phyloP scores from a whole-genome alignment of 2,329 filamentous ascomycete species.

The Epichloe bromicola region DNA sequence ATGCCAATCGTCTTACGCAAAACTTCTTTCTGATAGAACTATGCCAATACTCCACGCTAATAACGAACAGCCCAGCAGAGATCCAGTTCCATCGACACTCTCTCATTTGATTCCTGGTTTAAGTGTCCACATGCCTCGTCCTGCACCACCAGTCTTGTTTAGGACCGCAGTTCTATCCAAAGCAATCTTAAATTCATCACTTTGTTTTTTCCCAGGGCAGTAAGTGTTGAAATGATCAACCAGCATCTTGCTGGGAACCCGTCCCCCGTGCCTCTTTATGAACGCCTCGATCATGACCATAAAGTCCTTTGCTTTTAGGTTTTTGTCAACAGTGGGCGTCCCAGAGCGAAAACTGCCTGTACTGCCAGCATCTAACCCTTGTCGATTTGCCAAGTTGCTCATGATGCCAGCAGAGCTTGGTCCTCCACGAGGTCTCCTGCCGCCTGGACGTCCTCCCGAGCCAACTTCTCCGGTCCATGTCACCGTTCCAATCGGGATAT shows the following conservation, averaged over 20 bases:
- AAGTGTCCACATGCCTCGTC: slow-evolving; percentile 41
- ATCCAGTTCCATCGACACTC: background rate
- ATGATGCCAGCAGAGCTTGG: slow-evolving; percentile 43
- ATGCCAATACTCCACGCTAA: background rate
- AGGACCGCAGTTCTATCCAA: slow-evolving; percentile 64
- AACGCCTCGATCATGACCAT: slow-evolving; percentile 64
- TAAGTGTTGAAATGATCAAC: slow-evolving; percentile 82
- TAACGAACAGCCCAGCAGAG: background rate
- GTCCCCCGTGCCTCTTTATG: slow-evolving; percentile 66
- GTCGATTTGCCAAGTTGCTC: slow-evolving; percentile 43
- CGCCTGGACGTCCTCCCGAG: slow-evolving; percentile 56
- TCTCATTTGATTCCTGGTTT: slow-evolving; percentile 21
- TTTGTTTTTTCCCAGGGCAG: slow-evolving; percentile 51
- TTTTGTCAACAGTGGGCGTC: slow-evolving; percentile 26
- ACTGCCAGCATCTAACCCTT: slow-evolving; percentile 33
- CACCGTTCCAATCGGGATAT: slow-evolving; percentile 67
- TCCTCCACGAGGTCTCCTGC: slow-evolving; percentile 35
- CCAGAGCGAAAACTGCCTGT: slow-evolving; percentile 32
- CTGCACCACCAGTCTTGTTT: slow-evolving; percentile 42
- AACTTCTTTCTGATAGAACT: background rate
- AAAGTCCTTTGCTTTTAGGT: slow-evolving; percentile 47
- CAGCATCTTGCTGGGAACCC: slow-evolving; percentile 69
- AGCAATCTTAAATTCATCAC: slow-evolving; percentile 70
- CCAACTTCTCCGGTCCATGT: slow-evolving; percentile 90
- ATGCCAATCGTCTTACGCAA: too few species aligned